phyloP scores from a whole-genome alignment of 306 rosid genomes.

The Crotalaria pallida region DNA sequence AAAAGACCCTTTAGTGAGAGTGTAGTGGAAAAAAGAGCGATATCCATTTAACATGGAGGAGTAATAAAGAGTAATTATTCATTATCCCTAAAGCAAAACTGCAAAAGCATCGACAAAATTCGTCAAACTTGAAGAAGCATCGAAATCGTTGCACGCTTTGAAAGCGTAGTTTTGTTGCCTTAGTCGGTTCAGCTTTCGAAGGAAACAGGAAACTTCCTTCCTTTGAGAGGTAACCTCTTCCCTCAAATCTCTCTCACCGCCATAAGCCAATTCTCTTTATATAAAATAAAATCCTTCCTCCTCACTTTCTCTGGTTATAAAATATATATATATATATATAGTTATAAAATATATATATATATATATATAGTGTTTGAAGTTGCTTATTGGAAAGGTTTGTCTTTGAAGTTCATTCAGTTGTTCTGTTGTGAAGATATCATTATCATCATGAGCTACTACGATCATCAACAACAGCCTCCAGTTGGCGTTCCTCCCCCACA shows the following conservation, averaged over 20 bases:
- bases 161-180: neutral
- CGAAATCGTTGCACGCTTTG: neutral
- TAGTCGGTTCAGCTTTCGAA: neutral
- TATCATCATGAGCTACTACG: conserved; percentile 43
- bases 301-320: neutral
- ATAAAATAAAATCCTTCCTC: neutral
- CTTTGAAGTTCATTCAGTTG: neutral
- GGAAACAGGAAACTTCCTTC: neutral
- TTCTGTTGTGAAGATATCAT: neutral
- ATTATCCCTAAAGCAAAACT: too few relatives aligned
- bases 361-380: too few relatives aligned
- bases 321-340: too few relatives aligned
- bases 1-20: too few relatives aligned
- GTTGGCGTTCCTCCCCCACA: conserved; percentile 60
- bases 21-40: too few relatives aligned
- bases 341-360: too few relatives aligned
- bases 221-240: neutral
- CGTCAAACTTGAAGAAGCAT: neutral
- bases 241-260: neutral
- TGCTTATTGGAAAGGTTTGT: too few relatives aligned
- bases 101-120: neutral
- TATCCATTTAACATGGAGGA: too few relatives aligned
- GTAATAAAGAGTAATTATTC: too few relatives aligned
- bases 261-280: neutral
- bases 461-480: conserved; percentile 50